Conservation (phyloP, 169 alveolate species). For the Eimeria tenella region DNA sequence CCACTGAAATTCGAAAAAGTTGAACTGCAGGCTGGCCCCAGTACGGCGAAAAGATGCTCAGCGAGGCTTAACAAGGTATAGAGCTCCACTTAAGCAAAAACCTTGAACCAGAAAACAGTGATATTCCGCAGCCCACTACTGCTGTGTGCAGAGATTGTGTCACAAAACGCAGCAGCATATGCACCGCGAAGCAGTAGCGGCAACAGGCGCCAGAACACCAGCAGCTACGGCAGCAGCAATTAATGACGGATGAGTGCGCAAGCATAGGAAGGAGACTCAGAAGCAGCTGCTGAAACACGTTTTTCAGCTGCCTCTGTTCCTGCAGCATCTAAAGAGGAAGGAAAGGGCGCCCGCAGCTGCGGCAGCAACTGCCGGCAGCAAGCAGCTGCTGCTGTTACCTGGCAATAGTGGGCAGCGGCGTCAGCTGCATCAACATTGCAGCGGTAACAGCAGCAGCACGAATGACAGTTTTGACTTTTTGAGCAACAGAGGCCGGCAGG, state of each 20-base stretch:
- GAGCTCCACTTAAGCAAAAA: too few species aligned
- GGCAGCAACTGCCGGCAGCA: conserved; percentile 9
- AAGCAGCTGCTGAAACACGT: background rate
- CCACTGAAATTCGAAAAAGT: too few species aligned
- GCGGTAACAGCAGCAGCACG: conserved; percentile 68
- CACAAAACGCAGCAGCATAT: background rate
- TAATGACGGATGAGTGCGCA: too few species aligned
- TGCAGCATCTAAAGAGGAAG: background rate
- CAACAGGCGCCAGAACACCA: background rate
- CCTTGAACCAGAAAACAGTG: too few species aligned
- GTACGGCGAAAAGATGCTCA: too few species aligned
- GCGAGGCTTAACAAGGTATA: too few species aligned
- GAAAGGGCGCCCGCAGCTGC: background rate
- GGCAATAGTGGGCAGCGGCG: conserved; percentile 73
- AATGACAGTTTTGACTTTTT: background rate
- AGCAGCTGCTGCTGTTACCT: background rate
- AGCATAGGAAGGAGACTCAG: background rate
- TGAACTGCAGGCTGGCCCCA: too few species aligned
- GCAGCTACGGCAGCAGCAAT: conserved; percentile 26
- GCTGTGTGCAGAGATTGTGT: too few species aligned
- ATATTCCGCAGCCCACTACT: too few species aligned
- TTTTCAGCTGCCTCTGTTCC: too few species aligned
- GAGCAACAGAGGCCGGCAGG: conserved; percentile 3
- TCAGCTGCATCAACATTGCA: conserved; percentile 74
- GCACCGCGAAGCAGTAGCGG: background rate